Base-by-base conservation (phyloP, 805 yeast genomes). In the Brettanomyces nanus region DNA sequence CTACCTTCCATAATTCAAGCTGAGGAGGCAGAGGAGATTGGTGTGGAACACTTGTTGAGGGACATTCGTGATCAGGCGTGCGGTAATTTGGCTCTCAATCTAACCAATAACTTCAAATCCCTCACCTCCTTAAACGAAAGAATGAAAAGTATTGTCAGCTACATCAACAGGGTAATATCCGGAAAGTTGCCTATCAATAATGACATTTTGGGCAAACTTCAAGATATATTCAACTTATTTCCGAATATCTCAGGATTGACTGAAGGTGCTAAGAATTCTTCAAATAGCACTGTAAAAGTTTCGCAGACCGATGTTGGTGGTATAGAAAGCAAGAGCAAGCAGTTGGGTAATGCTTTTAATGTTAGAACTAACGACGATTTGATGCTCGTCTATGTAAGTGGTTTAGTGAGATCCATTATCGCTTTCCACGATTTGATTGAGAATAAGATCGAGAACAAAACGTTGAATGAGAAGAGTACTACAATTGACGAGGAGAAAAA, bases 21-120 rank as follows among this genome's bases (percentile, higher is more conserved):
- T 3, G 98, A 92, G 57, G 99, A 92, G 58, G 98, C 98, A 7
- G 99, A 92, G 63, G 99, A 92, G 62, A 92, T 92, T 49, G 99
- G 98, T 45, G 99, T 92, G 11, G 99, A 92, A 61, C 99, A 92
- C 59, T 64, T 92, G 43, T 64, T 92, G 43, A 79, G 97, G 54
- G 98, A 92, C 54, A 86, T 87, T 19, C 77, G 97, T 53, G 97
- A 90, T 56, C 96, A 89, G 51, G 96, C 97, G 7, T 94, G 95
- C 11, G 98, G 98, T 7, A 81, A 81, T 34, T 71, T 92, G 42
- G 80, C 97, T 3, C 75, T 89, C 37, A 77, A 81, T 55, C 77
- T 92, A 38, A 87, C 97, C 13, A 82, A 84, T 55, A 96, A 87
- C 56, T 75, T 92, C 52, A 84, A 83, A 49, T 85, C 96, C 1